A percentile compares a stretch with the other conserved stretches of the same genome.
phyloP scores from a whole-genome alignment of 805 yeast genomes.

The Starmerella apis region DNA sequence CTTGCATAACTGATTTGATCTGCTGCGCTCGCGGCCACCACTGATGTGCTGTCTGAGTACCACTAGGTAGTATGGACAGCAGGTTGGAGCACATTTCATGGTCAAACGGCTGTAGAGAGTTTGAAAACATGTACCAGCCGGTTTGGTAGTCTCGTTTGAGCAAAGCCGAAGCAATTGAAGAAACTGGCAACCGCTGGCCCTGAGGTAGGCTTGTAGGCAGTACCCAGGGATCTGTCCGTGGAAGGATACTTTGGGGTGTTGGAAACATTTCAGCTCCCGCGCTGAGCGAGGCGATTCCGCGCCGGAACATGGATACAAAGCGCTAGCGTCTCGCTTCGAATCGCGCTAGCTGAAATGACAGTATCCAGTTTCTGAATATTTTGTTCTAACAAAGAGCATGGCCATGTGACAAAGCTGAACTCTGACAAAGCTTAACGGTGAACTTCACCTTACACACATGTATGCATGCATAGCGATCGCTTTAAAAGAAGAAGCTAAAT shows the following conservation, averaged over 20 bases:
- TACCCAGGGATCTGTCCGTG: slow-evolving; percentile 12
- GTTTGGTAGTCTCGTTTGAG: slow-evolving; percentile 13
- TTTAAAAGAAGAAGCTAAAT: no score
- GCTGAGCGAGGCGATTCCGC: slow-evolving; percentile 4
- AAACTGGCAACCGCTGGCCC: not conserved
- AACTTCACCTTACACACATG: no score
- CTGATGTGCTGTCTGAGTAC: slow-evolving; percentile 16
- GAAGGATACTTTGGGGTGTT: slow-evolving; percentile 11
- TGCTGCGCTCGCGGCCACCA: slow-evolving; percentile 25
- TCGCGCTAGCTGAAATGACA: not conserved
- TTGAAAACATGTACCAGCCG: slow-evolving; percentile 14
- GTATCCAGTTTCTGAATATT: not conserved
- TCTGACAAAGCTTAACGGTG: no score
- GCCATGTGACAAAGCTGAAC: not conserved
- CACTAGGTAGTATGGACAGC: slow-evolving; percentile 20
- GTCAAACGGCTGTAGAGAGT: slow-evolving; percentile 8
- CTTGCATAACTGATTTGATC: slow-evolving; percentile 19
- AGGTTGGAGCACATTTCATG: slow-evolving; percentile 10
- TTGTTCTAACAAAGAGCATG: not conserved
- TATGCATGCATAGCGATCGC: no score
- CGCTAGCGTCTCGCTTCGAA: not conserved
- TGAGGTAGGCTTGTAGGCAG: not conserved
- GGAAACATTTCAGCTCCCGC: slow-evolving; percentile 13
- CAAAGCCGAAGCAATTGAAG: slow-evolving; percentile 10
- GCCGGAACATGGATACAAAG: not conserved